phyloP scores from a whole-genome alignment of 768 basidiomycete species.

The Suillus bovinus region DNA sequence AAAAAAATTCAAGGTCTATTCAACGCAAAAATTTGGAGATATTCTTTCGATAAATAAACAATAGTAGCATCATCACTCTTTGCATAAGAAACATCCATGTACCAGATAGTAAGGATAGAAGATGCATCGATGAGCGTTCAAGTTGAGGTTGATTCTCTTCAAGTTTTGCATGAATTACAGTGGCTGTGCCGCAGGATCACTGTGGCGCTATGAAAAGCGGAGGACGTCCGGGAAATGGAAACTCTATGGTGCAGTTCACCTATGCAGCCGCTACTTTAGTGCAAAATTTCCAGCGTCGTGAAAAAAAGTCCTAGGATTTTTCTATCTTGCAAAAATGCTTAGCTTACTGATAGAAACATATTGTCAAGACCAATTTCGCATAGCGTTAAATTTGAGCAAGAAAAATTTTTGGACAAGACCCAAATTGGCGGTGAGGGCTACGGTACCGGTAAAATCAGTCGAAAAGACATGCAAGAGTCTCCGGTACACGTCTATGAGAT shows the following conservation, averaged over 20 bases:
- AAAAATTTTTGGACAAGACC: not conserved
- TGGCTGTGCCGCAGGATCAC: too few species aligned
- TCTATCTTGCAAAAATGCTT: constrained; percentile 16
- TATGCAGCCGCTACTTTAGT: constrained; percentile 14
- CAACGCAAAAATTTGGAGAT: too few species aligned
- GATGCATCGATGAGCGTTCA: too few species aligned
- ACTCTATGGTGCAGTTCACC: constrained; percentile 19
- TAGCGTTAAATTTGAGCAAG: constrained; percentile 17
- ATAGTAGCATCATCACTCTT: too few species aligned
- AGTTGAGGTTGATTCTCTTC: too few species aligned
- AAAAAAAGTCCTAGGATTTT: constrained; percentile 4
- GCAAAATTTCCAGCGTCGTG: constrained; percentile 4
- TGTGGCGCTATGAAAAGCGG: too few species aligned
- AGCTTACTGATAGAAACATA: constrained; percentile 11
- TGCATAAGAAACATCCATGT: too few species aligned
- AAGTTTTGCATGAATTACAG: too few species aligned
- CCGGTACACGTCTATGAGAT: constrained; percentile 10
- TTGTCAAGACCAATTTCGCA: constrained; percentile 15
- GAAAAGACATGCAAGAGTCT: constrained; percentile 6
- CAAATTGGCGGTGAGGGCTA: constrained; percentile 13
- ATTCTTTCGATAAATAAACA: too few species aligned
- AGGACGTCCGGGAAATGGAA: too few species aligned
- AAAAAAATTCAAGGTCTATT: too few species aligned
- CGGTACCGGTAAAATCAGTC: constrained; percentile 1
- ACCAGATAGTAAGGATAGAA: too few species aligned